These are phyloP conservation scores for Amanita rimosa DNA, from an alignment of 768 basidiomycete species.

Conservation along the genomic window DNA sequence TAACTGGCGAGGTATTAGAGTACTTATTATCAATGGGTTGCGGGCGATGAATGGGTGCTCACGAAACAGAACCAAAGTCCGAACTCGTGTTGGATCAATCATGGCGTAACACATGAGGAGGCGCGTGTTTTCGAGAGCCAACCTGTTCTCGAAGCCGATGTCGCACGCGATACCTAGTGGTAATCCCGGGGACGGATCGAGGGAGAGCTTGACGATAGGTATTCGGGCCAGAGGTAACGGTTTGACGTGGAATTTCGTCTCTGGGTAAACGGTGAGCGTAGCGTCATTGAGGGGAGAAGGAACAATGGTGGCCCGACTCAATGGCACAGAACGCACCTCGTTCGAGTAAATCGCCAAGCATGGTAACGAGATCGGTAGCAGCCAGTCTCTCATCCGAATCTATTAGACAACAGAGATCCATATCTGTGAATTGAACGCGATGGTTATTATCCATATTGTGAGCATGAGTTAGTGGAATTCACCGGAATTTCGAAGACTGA, in stretches of 20 bases:
- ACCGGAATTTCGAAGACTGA: conserved; percentile 95
- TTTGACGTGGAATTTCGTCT: conserved; percentile 95
- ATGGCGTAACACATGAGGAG: conserved; percentile 95
- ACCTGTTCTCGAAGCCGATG: conserved; percentile 95
- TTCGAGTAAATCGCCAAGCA: conserved; percentile 88
- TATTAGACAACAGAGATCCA: conserved; percentile 97
- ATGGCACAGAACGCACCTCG: conserved; percentile 48
- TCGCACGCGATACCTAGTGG: conserved; percentile 92
- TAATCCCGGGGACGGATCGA: conserved; percentile 75
- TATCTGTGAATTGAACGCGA: conserved; percentile 43
- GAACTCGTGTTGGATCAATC: conserved; percentile 87
- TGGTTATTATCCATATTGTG: conserved; percentile 1
- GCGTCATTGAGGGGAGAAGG: no score
- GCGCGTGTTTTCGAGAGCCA: conserved; percentile 95
- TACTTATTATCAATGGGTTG: neutral
- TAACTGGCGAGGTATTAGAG: conserved; percentile 45
- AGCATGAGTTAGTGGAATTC: conserved; percentile 9
- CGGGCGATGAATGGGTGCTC: conserved; percentile 29
- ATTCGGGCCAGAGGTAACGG: conserved; percentile 93
- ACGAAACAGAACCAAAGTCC: conserved; percentile 95
- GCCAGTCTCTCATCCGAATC: conserved; percentile 73
- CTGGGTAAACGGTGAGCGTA: conserved; percentile 38
- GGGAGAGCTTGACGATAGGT: conserved; percentile 94
- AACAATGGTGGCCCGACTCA: no score
- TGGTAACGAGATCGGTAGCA: conserved; percentile 85